These are phyloP conservation scores for Fomitopsis serialis DNA, from an alignment of 768 basidiomycete species.

Conservation along the genomic window DNA sequence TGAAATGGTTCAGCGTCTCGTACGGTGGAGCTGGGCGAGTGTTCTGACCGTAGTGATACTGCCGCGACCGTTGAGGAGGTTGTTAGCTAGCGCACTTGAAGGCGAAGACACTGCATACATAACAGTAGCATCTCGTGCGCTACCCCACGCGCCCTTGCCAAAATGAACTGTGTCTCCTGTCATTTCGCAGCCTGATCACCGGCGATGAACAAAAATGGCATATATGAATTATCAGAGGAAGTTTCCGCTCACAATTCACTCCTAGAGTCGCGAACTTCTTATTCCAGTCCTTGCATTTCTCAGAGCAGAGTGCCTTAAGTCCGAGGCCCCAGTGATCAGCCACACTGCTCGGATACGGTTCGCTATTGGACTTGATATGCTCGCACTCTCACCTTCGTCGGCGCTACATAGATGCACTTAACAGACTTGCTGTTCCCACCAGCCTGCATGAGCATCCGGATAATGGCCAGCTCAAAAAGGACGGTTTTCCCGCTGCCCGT, in stretches of 20 bases:
- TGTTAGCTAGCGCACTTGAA: too few species aligned
- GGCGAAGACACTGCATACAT: slow-evolving; percentile 49
- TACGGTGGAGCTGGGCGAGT: not conserved
- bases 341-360: not conserved
- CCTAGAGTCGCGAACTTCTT: slow-evolving; percentile 73
- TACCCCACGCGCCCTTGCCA: slow-evolving; percentile 63
- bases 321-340: not conserved
- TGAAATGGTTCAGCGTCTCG: not conserved
- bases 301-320: slow-evolving; percentile 77
- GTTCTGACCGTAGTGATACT: slow-evolving; percentile 18
- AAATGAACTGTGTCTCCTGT: slow-evolving; percentile 84
- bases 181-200: slow-evolving; percentile 67
- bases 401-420: slow-evolving; percentile 90
- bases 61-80: not conserved
- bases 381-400: slow-evolving; percentile 62
- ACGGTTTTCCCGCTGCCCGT: slow-evolving; percentile 97
- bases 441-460: slow-evolving; percentile 57
- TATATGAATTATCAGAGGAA: not conserved
- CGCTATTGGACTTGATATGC: not conserved
- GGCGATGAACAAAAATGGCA: slow-evolving; percentile 2
- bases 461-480: slow-evolving; percentile 86
- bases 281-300: slow-evolving; percentile 81
- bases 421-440: slow-evolving; percentile 26
- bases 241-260: slow-evolving; percentile 54
- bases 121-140: slow-evolving; percentile 69